These are phyloP conservation scores for Zostera marina DNA, from an alignment of 116 monocot genomes.

Conservation along the genomic window DNA sequence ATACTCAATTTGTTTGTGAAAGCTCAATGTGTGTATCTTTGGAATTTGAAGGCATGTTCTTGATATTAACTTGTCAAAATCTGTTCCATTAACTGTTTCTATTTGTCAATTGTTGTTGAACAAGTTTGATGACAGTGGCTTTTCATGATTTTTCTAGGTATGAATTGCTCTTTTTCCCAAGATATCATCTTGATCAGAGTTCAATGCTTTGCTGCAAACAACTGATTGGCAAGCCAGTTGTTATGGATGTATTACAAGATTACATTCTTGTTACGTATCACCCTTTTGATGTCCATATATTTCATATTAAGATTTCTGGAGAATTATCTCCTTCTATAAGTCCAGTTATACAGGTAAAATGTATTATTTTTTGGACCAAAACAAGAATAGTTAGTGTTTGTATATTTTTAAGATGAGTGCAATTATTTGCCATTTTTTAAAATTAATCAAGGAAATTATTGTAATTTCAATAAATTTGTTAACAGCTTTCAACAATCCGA, in stretches of 20 bases:
- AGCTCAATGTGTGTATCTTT: too few species aligned
- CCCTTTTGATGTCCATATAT: slow-evolving; percentile 98
- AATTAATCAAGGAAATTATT: not conserved
- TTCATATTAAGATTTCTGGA: slow-evolving; percentile 73
- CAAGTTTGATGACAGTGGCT: not conserved
- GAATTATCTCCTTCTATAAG: slow-evolving; percentile 60
- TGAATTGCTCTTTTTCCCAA: slow-evolving; percentile 93
- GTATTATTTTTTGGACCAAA: not conserved
- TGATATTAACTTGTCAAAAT: not conserved
- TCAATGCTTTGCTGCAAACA: slow-evolving; percentile 79
- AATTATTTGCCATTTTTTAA: not conserved
- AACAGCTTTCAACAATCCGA: slow-evolving; percentile 95
- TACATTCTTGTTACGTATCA: slow-evolving; percentile 85
- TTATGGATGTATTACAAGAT: slow-evolving; percentile 94
- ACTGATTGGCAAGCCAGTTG: slow-evolving; percentile 74
- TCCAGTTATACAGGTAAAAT: slow-evolving; percentile 71
- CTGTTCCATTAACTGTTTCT: not conserved
- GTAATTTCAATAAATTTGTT: slow-evolving; percentile 37
- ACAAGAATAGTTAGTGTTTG: not conserved
- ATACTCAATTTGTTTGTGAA: too few species aligned
- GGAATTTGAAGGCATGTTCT: not conserved
- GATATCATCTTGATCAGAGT: slow-evolving; percentile 99
- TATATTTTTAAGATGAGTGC: not conserved
- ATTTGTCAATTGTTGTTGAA: not conserved
- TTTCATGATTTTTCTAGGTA: slow-evolving; percentile 38